These are phyloP conservation scores for Mortierella sp. DNA, from an alignment of 371 early-diverging fungal genomes.

Conservation along the genomic window DNA sequence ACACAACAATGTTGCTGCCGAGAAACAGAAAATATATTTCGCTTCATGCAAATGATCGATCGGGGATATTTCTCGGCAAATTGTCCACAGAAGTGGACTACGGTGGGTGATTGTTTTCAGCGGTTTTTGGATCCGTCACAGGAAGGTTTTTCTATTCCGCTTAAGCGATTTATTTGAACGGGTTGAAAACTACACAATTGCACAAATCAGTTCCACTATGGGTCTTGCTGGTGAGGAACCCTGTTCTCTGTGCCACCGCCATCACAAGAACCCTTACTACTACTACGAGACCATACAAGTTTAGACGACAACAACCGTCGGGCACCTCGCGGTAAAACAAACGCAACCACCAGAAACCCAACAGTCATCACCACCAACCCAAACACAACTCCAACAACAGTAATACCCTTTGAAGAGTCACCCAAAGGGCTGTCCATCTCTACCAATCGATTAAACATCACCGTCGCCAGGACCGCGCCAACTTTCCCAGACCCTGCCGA, in stretches of 20 bases:
- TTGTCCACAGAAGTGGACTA: no score
- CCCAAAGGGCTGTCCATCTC: constrained; percentile 49
- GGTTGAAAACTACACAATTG: no score
- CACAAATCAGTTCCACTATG: no score
- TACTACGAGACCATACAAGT: neutral
- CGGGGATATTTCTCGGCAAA: neutral
- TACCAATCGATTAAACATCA: constrained; percentile 64
- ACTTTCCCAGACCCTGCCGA: constrained; percentile 78
- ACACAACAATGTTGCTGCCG: neutral
- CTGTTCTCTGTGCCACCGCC: neutral
- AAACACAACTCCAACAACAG: neutral
- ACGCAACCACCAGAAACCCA: neutral
- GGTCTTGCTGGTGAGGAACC: neutral
- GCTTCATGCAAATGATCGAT: neutral
- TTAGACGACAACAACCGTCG: neutral
- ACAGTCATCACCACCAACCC: neutral
- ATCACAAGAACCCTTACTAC: no score
- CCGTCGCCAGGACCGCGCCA: constrained; percentile 73
- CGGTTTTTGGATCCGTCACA: no score
- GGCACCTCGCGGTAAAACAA: neutral
- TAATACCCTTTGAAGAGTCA: neutral
- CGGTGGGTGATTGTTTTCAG: no score
- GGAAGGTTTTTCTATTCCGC: no score
- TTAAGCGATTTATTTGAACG: no score
- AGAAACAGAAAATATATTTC: neutral